Evolutionary conservation across 2,329 filamentous ascomycete genomes (phyloP), one percentile per base, ranked within the genome.

Genomic region (Pseudogymnoascus sp.): DNA sequence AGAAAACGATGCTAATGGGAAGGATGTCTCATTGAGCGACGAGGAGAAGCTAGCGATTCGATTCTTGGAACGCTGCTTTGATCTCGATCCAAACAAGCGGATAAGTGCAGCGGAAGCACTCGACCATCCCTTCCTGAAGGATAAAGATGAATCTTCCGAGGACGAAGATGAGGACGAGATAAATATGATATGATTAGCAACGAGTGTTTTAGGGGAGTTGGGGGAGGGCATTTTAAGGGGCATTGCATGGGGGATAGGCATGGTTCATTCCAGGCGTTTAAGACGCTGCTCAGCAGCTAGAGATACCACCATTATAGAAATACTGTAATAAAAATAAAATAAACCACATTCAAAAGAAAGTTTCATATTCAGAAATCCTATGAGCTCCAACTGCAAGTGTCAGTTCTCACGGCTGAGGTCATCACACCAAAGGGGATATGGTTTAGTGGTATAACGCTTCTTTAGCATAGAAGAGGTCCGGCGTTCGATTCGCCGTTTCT

Each of bases 31-130:
- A 1, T 74, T 94, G 39, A 82, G 79, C 0, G 75, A 79, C 0
- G 88, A 91, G 25, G 91, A 94, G 76, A 84, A 83, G 68, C 78
- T 89, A 64, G 90, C 90, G 0, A 80, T 93, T 0, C 79, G 83
- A 42, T 94, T 95, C 70, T 74, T 95, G 64, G 80, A 84, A 59
- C 76, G 82, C 15, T 90, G 90, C 68, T 81, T 95, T 72, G 90
- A 94, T 62, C 78, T 92, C 58, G 90, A 95, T 70, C 90, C 91
- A 0, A 78, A 78, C 27, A 86, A 83, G 73, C 79, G 91, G 27
- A 90, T 93, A 63, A 90, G 87, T 42, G 91, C 91, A 1, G 81
- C 83, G 33, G 85, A 92, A 68, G 91, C 91, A 0, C 73, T 95
- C 55, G 74, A 82, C 59, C 89, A 93, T 72, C 84, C 88, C 0